Conservation (phyloP, 495 filamentous ascomycete genomes). For the Aspergillus homomorphus region DNA sequence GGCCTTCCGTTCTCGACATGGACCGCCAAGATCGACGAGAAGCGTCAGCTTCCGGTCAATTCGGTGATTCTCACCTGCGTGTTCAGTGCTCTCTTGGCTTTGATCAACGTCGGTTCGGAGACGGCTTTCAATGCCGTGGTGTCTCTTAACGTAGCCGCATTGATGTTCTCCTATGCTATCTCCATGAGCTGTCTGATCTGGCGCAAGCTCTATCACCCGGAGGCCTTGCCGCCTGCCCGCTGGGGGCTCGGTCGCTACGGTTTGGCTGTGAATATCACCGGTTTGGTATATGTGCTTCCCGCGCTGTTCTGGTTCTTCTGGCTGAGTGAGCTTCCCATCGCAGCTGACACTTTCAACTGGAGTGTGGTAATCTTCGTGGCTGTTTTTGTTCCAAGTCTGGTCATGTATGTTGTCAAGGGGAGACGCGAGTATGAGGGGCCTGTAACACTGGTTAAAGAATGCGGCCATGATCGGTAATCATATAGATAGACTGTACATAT, state of each 20-base stretch:
- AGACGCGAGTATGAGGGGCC: constrained; percentile 28
- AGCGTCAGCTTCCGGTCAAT: constrained; percentile 32
- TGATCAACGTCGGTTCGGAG: constrained; percentile 45
- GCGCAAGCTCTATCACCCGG: constrained; percentile 30
- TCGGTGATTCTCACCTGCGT: constrained; percentile 22
- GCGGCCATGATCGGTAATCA: neutral
- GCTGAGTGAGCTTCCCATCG: constrained; percentile 33
- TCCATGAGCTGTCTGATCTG: constrained; percentile 37
- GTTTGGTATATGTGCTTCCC: constrained; percentile 26
- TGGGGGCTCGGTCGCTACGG: constrained; percentile 39
- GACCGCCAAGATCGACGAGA: constrained; percentile 25
- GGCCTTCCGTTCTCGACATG: constrained; percentile 47
- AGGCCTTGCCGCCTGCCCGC: constrained; percentile 36
- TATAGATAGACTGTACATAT: neutral
- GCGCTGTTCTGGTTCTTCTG: constrained; percentile 42
- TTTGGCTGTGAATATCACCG: constrained; percentile 35
- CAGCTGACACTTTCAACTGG: constrained; percentile 46
- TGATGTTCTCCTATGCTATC: constrained; percentile 39
- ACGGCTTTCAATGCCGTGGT: constrained; percentile 56
- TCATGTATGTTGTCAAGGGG: constrained; percentile 32
- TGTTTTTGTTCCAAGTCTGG: constrained; percentile 35
- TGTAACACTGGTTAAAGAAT: constrained; percentile 9
- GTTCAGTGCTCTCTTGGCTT: constrained; percentile 15
- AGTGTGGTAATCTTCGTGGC: constrained; percentile 44
- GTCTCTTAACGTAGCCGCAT: constrained; percentile 40